These are phyloP conservation scores for Dactylella cylindrospora DNA, from an alignment of 2,329 filamentous ascomycete species.

Conservation along the genomic window DNA sequence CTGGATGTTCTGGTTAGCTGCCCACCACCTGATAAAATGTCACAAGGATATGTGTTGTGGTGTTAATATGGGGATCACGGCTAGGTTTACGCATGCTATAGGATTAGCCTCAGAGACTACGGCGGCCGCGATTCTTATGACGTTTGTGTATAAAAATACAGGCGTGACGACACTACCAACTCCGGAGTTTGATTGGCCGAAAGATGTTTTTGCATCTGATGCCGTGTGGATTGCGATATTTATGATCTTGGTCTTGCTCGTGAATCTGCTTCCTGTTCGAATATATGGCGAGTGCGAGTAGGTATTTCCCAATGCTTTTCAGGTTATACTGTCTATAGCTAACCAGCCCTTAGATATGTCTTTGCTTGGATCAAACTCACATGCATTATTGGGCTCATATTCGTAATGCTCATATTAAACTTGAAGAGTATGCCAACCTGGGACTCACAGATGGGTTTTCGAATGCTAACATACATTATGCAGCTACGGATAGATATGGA, in stretches of 20 bases:
- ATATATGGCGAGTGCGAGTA: constrained; percentile 51
- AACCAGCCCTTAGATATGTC: constrained; percentile 32
- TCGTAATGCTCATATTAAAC: constrained; percentile 54
- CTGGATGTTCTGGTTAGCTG: constrained; percentile 55
- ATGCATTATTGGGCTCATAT: constrained; percentile 53
- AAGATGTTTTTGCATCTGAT: constrained; percentile 25
- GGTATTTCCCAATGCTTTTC: background rate
- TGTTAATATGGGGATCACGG: background rate
- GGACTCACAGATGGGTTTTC: constrained; percentile 48
- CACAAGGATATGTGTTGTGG: constrained; percentile 32
- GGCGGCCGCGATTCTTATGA: constrained; percentile 53
- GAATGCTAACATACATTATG: constrained; percentile 2
- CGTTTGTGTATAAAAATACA: constrained; percentile 51
- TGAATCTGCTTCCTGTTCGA: constrained; percentile 52
- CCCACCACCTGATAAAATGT: constrained; percentile 13
- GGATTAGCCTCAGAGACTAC: constrained; percentile 52
- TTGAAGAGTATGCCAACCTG: constrained; percentile 48
- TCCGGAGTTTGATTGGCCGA: constrained; percentile 40
- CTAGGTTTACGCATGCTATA: constrained; percentile 51
- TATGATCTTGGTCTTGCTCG: constrained; percentile 50
- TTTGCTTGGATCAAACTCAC: constrained; percentile 52
- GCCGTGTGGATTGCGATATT: constrained; percentile 53
- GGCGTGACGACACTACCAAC: constrained; percentile 33
- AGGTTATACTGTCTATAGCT: background rate
- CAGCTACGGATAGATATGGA: constrained; percentile 33